A percentile compares a stretch with the other conserved stretches of the same genome.
These are phyloP conservation scores for Sporothrix mexicana DNA, from an alignment of 2,329 filamentous ascomycete species.

Conservation along the genomic window DNA sequence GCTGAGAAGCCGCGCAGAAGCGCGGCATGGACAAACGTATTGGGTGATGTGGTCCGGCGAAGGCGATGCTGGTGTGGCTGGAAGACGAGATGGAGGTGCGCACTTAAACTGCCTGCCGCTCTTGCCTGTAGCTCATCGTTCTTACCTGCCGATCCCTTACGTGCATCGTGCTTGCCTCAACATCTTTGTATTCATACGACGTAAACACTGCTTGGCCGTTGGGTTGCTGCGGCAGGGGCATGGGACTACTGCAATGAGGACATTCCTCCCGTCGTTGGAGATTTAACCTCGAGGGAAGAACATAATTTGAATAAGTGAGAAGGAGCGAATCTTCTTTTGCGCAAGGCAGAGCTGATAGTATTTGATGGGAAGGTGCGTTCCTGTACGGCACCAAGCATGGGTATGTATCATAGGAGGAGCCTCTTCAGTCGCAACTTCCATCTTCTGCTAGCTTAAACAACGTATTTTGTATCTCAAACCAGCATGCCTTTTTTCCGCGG, in stretches of 20 bases:
- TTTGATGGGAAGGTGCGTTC: constrained; percentile 21
- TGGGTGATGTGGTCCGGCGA: constrained; percentile 11
- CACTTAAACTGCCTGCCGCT: neutral
- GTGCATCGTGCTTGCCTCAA: constrained; percentile 16
- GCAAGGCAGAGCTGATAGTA: neutral
- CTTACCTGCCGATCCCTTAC: constrained; percentile 18
- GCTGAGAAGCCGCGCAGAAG: constrained; percentile 20
- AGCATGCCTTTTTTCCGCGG: constrained; percentile 24
- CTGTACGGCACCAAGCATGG: neutral
- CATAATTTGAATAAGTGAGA: neutral
- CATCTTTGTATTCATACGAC: neutral
- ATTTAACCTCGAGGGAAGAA: neutral
- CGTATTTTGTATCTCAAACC: neutral
- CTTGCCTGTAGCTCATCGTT: constrained; percentile 4
- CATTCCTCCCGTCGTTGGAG: constrained; percentile 9
- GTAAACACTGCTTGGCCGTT: neutral
- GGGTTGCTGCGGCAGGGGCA: neutral
- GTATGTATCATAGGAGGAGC: constrained; percentile 25
- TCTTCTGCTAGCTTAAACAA: constrained; percentile 25
- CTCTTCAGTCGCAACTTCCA: constrained; percentile 29
- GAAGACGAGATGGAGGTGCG: neutral
- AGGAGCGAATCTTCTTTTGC: neutral
- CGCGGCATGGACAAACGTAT: neutral
- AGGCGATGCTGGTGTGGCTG: constrained; percentile 16
- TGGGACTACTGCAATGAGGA: neutral